Conservation (phyloP, 2,329 filamentous ascomycete species). For the Amesomyces nigricolor region DNA sequence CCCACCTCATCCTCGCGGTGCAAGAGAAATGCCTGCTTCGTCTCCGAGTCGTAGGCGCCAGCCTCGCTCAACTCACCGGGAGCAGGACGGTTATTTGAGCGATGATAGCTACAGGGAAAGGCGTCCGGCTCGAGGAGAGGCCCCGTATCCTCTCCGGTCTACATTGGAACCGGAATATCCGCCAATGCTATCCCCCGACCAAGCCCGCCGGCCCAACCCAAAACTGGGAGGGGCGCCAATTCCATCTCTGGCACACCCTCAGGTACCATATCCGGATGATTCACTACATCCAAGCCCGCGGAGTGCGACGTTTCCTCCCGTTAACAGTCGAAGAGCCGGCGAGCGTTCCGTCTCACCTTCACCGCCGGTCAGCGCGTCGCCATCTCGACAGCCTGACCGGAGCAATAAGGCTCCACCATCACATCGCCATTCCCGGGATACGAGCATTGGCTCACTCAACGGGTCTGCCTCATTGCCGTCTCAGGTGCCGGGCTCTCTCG, state of each 20-base stretch:
- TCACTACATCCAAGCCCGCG: constrained; percentile 21
- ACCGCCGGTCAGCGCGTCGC: constrained; percentile 29
- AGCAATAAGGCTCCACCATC: constrained; percentile 7
- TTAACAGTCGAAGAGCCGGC: constrained; percentile 18
- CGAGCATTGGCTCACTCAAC: constrained; percentile 27
- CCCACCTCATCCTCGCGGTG: constrained; percentile 25
- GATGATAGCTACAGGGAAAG: constrained; percentile 35
- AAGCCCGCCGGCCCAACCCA: constrained; percentile 29
- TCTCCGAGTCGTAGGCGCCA: constrained; percentile 27
- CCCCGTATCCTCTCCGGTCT: constrained; percentile 10
- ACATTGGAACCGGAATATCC: constrained; percentile 17
- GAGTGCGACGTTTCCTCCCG: constrained; percentile 22
- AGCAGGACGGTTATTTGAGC: constrained; percentile 36
- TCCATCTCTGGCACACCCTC: constrained; percentile 28
- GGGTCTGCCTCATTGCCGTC: constrained; percentile 21
- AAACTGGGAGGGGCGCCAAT: constrained; percentile 32
- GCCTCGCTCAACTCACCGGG: constrained; percentile 25
- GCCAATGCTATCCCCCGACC: constrained; percentile 24
- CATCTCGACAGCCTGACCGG: constrained; percentile 24
- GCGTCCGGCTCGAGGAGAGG: constrained; percentile 26
- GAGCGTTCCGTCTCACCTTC: constrained; percentile 27
- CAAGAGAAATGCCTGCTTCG: constrained; percentile 26
- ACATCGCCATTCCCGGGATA: constrained; percentile 27
- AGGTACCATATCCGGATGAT: constrained; percentile 18
- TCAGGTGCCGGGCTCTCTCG: constrained; percentile 20